phyloP scores from a whole-genome alignment of 495 filamentous ascomycete genomes.

The Rusavskia elegans region DNA sequence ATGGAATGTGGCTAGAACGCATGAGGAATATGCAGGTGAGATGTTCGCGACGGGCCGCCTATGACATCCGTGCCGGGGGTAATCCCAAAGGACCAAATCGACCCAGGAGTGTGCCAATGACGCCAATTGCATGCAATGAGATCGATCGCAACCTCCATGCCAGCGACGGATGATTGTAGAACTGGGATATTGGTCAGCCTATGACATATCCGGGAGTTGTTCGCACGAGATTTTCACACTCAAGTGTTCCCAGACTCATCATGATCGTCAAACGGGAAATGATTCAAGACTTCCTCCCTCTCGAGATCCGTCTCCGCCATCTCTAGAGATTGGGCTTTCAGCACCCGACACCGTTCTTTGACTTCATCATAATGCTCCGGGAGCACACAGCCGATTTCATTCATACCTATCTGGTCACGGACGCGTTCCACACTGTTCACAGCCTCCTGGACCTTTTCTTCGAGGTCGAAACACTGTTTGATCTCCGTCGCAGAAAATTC shows the following conservation, averaged over 20 bases:
- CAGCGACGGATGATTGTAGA: too few relatives aligned
- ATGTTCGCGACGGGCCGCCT: too few relatives aligned
- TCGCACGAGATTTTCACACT: too few relatives aligned
- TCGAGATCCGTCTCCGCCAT: not conserved
- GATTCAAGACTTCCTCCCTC: not conserved
- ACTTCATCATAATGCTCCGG: not conserved
- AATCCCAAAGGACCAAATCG: too few relatives aligned
- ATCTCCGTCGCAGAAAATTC: not conserved
- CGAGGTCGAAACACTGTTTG: not conserved
- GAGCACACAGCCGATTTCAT: not conserved
- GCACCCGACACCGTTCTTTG: not conserved
- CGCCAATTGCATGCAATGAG: too few relatives aligned
- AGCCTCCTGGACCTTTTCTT: not conserved
- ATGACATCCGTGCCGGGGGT: too few relatives aligned
- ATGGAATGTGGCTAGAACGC: too few relatives aligned
- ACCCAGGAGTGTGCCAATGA: too few relatives aligned
- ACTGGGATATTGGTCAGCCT: too few relatives aligned
- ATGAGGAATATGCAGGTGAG: too few relatives aligned
- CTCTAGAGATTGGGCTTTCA: not conserved
- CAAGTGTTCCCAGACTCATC: not conserved
- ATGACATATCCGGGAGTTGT: too few relatives aligned
- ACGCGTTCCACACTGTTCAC: not conserved
- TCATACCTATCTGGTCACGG: not conserved
- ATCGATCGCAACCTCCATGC: too few relatives aligned
- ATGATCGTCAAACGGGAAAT: not conserved